phyloP scores from a whole-genome alignment of 768 basidiomycete species.

The Lenzites betulinus region DNA sequence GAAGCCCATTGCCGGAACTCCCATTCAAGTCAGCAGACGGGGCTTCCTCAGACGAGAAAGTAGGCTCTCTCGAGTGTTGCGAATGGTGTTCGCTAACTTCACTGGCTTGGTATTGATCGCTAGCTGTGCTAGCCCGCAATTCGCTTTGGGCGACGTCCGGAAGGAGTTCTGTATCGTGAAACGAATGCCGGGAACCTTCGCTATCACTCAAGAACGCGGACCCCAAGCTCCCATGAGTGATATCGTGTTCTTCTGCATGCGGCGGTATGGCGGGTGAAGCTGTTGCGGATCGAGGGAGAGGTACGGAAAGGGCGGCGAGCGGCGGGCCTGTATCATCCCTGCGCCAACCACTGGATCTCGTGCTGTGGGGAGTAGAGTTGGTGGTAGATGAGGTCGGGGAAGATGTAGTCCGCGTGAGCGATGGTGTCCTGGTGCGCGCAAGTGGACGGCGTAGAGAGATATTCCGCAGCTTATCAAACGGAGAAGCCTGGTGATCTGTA shows the following conservation, averaged over 20 bases:
- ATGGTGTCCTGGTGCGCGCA: conserved; percentile 38
- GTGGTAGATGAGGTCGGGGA: conserved; percentile 32
- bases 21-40: conserved; percentile 15
- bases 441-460: conserved; percentile 32
- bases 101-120: neutral
- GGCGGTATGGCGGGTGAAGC: conserved; percentile 25
- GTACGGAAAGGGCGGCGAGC: conserved; percentile 45
- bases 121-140: neutral
- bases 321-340: conserved; percentile 47
- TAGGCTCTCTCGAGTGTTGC: conserved; percentile 48
- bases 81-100: conserved; percentile 10
- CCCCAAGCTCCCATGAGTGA: conserved; percentile 17
- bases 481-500: conserved; percentile 27
- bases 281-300: conserved; percentile 39
- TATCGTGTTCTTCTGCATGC: conserved; percentile 10
- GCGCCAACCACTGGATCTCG: conserved; percentile 43
- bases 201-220: neutral
- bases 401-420: conserved; percentile 34
- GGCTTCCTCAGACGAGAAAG: conserved; percentile 68
- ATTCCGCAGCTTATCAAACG: conserved; percentile 31
- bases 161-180: conserved; percentile 15
- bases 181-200: neutral
- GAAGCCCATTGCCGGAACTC: neutral
- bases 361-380: conserved; percentile 45
- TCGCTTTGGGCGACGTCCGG: conserved; percentile 10